Conservation (phyloP, 495 filamentous ascomycete species). For the Astrothelium macrocarpum region DNA sequence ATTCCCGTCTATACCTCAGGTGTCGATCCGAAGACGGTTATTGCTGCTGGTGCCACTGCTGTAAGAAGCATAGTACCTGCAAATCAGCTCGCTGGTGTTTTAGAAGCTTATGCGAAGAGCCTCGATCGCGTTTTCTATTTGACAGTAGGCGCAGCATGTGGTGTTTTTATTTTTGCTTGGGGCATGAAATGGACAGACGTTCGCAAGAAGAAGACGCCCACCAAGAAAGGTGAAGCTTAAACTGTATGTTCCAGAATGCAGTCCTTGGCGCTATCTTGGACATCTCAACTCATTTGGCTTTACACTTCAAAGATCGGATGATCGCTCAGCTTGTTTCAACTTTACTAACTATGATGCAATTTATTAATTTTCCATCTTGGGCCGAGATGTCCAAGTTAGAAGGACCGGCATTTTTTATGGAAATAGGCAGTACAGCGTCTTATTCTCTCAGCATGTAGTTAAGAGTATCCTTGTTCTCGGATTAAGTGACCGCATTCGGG, state of each 20-base stretch:
- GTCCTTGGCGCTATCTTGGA: too few species aligned
- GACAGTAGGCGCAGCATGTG: slow-evolving; percentile 11
- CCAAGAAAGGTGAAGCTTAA: background rate
- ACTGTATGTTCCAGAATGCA: too few species aligned
- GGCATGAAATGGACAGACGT: slow-evolving; percentile 27
- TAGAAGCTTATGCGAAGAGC: slow-evolving; percentile 13
- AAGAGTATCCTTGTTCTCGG: too few species aligned
- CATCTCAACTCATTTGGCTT: too few species aligned
- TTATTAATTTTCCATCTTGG: too few species aligned
- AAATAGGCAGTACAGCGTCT: too few species aligned
- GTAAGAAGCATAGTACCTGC: slow-evolving; percentile 5
- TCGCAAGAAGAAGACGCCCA: slow-evolving; percentile 13
- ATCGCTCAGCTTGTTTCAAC: too few species aligned
- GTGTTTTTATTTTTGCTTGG: slow-evolving; percentile 14
- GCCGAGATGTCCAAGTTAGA: too few species aligned
- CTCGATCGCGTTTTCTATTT: slow-evolving; percentile 17
- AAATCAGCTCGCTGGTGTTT: slow-evolving; percentile 11
- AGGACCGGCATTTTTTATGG: too few species aligned
- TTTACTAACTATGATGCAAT: too few species aligned
- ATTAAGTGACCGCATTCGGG: background rate
- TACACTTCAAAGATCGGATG: too few species aligned
- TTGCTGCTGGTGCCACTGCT: slow-evolving; percentile 33
- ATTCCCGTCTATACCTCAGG: slow-evolving; percentile 1
- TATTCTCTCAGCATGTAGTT: too few species aligned
- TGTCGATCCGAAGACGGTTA: slow-evolving; percentile 22